A percentile compares a stretch with the other conserved stretches of the same genome.
phyloP scores from a whole-genome alignment of 177 flowering plant genomes.

The Tripterygium wilfordii region DNA sequence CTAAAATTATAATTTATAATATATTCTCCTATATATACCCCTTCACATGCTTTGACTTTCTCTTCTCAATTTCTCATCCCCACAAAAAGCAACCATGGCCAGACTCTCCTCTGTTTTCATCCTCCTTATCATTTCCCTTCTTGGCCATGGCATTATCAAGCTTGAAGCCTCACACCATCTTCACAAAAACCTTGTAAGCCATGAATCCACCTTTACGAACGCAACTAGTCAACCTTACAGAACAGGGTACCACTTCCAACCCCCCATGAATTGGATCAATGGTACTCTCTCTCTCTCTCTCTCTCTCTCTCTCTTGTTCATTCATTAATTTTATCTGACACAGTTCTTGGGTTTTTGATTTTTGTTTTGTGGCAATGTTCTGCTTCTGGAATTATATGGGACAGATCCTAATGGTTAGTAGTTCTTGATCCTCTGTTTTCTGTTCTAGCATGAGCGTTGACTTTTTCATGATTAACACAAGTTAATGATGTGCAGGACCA shows the following conservation, averaged over 20 bases:
- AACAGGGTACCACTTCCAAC: constrained; percentile 48
- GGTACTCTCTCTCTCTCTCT: constrained; percentile 18
- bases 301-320: background rate
- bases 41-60: too few relatives aligned
- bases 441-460: background rate
- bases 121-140: constrained; percentile 6
- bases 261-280: constrained; percentile 49
- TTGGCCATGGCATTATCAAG: constrained; percentile 9
- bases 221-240: constrained; percentile 27
- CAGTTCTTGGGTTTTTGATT: background rate
- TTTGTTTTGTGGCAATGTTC: background rate
- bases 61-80: too few relatives aligned
- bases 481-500: constrained; percentile 32
- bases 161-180: constrained; percentile 28
- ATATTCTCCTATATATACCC: too few relatives aligned
- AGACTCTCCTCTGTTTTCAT: background rate
- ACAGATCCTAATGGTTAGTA: constrained; percentile 46
- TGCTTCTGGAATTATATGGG: constrained; percentile 2
- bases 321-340: background rate
- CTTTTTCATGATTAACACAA: background rate
- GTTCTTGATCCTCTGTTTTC: background rate
- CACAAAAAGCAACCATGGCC: background rate
- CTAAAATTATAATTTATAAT: too few relatives aligned
- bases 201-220: background rate
- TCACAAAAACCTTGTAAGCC: constrained; percentile 9